These are phyloP conservation scores for Fonsecaea multimorphosa DNA, from an alignment of 2,329 filamentous ascomycete species.

Conservation along the genomic window DNA sequence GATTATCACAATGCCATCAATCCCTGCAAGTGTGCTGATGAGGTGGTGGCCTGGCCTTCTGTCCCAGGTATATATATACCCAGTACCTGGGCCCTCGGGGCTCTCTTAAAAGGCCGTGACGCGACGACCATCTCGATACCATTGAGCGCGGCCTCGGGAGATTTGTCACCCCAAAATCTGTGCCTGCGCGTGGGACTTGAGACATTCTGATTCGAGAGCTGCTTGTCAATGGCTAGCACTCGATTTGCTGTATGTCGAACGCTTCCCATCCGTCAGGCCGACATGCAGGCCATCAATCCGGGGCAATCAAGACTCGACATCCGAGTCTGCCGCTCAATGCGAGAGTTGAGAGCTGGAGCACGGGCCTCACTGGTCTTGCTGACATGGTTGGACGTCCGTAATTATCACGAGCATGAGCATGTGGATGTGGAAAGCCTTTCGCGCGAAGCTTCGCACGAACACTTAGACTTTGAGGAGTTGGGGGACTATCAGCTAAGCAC, in stretches of 20 bases:
- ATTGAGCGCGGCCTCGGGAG: neutral
- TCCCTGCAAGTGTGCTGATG: neutral
- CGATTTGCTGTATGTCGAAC: neutral
- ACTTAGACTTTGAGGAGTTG: neutral
- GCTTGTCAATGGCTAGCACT: neutral
- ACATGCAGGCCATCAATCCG: neutral
- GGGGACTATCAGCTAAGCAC: constrained; percentile 48
- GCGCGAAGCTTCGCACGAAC: constrained; percentile 8
- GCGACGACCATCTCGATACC: neutral
- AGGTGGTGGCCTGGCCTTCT: neutral
- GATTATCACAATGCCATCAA: neutral
- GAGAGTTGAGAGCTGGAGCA: neutral
- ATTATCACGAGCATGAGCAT: neutral
- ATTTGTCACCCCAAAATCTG: neutral
- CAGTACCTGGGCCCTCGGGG: neutral
- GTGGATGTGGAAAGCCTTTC: neutral
- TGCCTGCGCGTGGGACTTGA: neutral
- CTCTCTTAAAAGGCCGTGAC: neutral
- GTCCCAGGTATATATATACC: neutral
- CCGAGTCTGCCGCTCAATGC: neutral
- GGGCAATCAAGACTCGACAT: neutral
- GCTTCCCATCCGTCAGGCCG: neutral
- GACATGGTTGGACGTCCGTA: neutral
- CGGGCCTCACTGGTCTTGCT: neutral
- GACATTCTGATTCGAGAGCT: neutral